These are phyloP conservation scores for Lanmaoa pseudosensibilis DNA, from an alignment of 768 basidiomycete genomes.

Conservation along the genomic window DNA sequence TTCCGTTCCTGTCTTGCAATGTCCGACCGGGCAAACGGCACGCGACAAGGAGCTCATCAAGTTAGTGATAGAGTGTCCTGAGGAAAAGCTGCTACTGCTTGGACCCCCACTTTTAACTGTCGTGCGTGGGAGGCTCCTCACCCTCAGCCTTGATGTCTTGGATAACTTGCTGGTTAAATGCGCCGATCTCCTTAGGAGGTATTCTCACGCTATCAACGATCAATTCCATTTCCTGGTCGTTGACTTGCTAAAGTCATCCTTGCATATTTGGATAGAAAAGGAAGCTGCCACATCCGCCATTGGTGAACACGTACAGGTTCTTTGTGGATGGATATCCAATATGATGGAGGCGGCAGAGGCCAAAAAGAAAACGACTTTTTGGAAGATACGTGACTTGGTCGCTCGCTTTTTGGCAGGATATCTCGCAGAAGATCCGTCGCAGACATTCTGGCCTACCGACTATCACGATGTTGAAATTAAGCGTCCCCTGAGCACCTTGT, in stretches of 20 bases:
- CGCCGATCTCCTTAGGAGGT: constrained; percentile 49
- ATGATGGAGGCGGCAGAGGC: constrained; percentile 38
- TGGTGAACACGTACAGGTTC: constrained; percentile 42
- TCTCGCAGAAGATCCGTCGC: constrained; percentile 55
- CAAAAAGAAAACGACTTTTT: constrained; percentile 49
- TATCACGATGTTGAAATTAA: constrained; percentile 29
- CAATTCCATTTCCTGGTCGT: constrained; percentile 53
- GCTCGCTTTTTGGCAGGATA: constrained; percentile 67
- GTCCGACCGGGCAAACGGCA: constrained; percentile 54
- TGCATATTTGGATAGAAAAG: constrained; percentile 54
- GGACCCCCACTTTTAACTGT: constrained; percentile 56
- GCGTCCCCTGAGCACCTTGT: constrained; percentile 49
- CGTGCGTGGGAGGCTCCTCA: constrained; percentile 54
- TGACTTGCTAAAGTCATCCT: constrained; percentile 64
- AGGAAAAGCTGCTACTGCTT: constrained; percentile 58
- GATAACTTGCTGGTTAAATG: constrained; percentile 55
- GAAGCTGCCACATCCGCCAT: constrained; percentile 35
- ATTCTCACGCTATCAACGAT: constrained; percentile 56
- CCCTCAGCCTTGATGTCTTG: constrained; percentile 50
- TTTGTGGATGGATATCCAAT: constrained; percentile 57
- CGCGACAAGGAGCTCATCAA: constrained; percentile 63
- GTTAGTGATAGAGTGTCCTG: constrained; percentile 47
- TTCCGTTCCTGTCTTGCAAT: constrained; percentile 62
- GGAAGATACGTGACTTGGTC: constrained; percentile 67
- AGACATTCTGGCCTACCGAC: constrained; percentile 46